Base-by-base conservation (phyloP, 2,329 filamentous ascomycete genomes). In the Dothiorella sarmentorum region DNA sequence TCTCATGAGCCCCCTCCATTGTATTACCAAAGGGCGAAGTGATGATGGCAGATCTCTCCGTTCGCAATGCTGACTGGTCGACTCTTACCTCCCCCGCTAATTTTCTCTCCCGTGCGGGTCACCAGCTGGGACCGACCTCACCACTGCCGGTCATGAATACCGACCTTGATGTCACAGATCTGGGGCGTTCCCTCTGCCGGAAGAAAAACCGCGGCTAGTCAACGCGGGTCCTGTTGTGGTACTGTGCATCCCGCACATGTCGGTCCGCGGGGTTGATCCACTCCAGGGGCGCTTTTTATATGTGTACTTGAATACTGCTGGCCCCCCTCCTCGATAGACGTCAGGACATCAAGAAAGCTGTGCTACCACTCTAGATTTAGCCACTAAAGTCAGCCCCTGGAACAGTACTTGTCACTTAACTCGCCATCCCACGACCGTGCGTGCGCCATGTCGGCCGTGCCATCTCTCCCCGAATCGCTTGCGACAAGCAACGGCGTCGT, bases 381-480 rank as follows among this genome's bases (percentile, higher is more conserved):
- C n/a, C n/a, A n/a, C n/a, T n/a, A n/a, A n/a, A n/a, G n/a, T n/a
- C n/a, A n/a, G n/a, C n/a, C n/a, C n/a, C n/a, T n/a, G n/a, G n/a
- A n/a, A n/a, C n/a, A n/a, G n/a, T n/a, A n/a, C n/a, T n/a, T n/a
- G n/a, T n/a, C n/a, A n/a, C n/a, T n/a, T n/a, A n/a, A n/a, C n/a
- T 31, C 29, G 10, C 29, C n/a, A 5, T 35, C 22, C n/a, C 4
- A 15, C 13, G 18, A 11, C 11, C 24, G 15, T 20, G 42, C 5
- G 13, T 31, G 37, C 38, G 60, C 43, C 10, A 72, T 72, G 69
- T 69, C 68, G 17, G 69, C 67, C 26, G 55, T 71, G 37, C 69
- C 69, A 5, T 66, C 67, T 24, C 58, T 71, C 7, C 69, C 68
- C 2, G 59, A 61, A 49, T 64, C 57, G 18, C 40, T 59, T 10